phyloP scores from a whole-genome alignment of 805 yeast species.

The Phaffomyces thermotolerans region DNA sequence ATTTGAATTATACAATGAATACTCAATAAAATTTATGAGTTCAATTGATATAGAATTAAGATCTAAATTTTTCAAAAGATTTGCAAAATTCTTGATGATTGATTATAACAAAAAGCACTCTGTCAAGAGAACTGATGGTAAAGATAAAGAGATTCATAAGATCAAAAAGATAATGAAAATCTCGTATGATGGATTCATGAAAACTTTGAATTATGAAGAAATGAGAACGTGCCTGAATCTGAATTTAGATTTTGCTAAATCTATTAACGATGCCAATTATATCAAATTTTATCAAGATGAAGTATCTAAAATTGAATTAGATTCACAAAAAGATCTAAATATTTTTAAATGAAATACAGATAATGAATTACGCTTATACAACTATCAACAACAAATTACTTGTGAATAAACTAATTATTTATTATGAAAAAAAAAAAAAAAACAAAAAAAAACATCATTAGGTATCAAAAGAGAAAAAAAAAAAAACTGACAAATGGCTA shows the following conservation, averaged over 20 bases:
- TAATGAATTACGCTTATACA: too few relatives aligned
- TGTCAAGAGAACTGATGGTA: not conserved
- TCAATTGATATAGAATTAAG: conserved; percentile 32
- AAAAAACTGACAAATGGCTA: not conserved
- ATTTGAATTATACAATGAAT: conserved; percentile 30
- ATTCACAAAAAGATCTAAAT: conserved; percentile 8
- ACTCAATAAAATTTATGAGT: conserved; percentile 39
- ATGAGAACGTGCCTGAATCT: conserved; percentile 33
- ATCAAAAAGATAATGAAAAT: conserved; percentile 24
- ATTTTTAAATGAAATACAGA: not conserved
- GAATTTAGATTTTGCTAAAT: conserved; percentile 31
- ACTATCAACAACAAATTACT: too few relatives aligned
- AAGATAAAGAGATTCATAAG: too few relatives aligned
- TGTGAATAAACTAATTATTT: not conserved
- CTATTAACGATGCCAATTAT: conserved; percentile 26
- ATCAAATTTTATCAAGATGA: conserved; percentile 18
- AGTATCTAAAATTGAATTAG: conserved; percentile 4
- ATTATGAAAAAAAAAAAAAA: not conserved
- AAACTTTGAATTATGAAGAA: conserved; percentile 31
- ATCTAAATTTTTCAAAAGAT: conserved; percentile 30
- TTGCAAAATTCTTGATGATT: conserved; percentile 25
- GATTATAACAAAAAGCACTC: not conserved
- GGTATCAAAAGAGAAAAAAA: not conserved
- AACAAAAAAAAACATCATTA: not conserved
- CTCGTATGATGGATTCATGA: conserved; percentile 39